phyloP scores from a whole-genome alignment of 1,139 yeast species.

The Kodamaea derodonti region DNA sequence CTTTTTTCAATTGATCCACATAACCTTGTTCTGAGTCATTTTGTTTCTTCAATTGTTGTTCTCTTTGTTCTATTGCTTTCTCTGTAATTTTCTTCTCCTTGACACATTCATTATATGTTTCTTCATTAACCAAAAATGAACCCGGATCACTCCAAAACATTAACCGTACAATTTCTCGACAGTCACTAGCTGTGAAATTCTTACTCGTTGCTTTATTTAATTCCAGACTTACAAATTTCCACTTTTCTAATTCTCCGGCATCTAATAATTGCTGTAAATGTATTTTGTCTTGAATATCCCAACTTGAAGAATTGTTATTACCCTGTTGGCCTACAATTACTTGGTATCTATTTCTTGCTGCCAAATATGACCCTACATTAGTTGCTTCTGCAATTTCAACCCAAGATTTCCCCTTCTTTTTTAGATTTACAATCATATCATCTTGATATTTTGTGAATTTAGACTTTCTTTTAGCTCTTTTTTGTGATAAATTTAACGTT shows the following conservation, averaged over 20 bases:
- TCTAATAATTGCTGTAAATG: constrained; percentile 53
- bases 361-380: constrained; percentile 63
- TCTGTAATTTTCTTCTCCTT: constrained; percentile 39
- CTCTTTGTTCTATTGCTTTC: constrained; percentile 30
- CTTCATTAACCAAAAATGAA: constrained; percentile 53
- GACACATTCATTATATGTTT: constrained; percentile 33
- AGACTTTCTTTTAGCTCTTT: constrained; percentile 56
- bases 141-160: constrained; percentile 57
- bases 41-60: constrained; percentile 14
- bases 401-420: constrained; percentile 66
- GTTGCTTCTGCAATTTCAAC: constrained; percentile 69
- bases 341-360: constrained; percentile 76
- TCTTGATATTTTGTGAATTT: constrained; percentile 71
- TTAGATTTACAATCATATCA: constrained; percentile 56
- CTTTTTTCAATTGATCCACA: constrained; percentile 12
- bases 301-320: constrained; percentile 59
- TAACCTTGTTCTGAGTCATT: constrained; percentile 12
- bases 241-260: constrained; percentile 68
- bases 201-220: constrained; percentile 58
- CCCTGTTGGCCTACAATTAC: constrained; percentile 84
- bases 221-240: constrained; percentile 62
- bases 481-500: constrained; percentile 28
- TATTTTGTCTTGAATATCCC: constrained; percentile 58
- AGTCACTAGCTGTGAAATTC: constrained; percentile 48
- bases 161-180: constrained; percentile 51